Conservation (phyloP, 495 filamentous ascomycete species). For the Sordaria brevicollis region DNA sequence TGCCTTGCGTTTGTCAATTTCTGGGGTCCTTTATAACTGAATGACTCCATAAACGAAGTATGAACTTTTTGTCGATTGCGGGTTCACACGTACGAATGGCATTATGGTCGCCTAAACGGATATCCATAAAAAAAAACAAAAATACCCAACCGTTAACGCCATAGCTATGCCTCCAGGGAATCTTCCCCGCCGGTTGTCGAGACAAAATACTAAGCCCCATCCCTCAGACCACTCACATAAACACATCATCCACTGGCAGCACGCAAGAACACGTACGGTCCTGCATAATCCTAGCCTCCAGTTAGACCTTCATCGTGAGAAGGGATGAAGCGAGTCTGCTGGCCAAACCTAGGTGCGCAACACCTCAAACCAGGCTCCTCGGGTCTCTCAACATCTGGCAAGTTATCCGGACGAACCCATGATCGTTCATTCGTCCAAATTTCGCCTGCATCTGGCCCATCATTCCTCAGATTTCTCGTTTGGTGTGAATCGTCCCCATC, state of each 20-base stretch:
- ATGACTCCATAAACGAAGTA: no score
- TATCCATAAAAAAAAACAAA: background rate
- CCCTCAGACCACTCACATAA: background rate
- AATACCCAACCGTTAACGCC: conserved; percentile 4
- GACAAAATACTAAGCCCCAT: background rate
- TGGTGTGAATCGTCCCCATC: background rate
- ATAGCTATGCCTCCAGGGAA: conserved; percentile 10
- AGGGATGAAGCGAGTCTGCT: background rate
- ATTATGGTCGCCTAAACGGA: background rate
- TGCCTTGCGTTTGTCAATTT: background rate
- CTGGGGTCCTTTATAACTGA: no score
- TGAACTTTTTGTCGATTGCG: background rate
- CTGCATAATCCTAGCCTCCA: background rate
- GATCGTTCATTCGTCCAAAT: background rate
- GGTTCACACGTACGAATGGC: background rate
- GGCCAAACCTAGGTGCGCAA: background rate
- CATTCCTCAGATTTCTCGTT: background rate
- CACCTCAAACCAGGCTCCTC: background rate
- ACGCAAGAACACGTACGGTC: background rate
- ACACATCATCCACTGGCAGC: background rate
- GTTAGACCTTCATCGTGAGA: background rate
- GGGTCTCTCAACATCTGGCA: background rate
- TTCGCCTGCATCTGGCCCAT: background rate
- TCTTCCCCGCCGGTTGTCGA: background rate
- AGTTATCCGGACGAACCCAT: background rate